Evolutionary conservation across 2,329 filamentous ascomycete genomes (phyloP).

Genomic region (Capronia coronata): DNA sequence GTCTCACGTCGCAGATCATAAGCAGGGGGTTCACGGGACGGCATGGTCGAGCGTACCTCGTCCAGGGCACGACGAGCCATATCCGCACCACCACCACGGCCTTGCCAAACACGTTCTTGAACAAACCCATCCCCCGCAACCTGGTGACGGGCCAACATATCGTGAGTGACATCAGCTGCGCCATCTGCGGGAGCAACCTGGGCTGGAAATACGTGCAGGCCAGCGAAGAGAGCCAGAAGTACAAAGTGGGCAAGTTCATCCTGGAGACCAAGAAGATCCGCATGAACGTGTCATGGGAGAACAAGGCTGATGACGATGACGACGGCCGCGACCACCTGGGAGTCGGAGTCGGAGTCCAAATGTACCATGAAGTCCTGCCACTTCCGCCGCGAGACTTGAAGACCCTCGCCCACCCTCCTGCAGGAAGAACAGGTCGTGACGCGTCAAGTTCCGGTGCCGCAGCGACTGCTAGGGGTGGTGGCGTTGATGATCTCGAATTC

Average conservation of each 20-base stretch:
- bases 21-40: constrained; percentile 60
- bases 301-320: constrained; percentile 19
- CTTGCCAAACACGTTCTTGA: constrained; percentile 55
- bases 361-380: constrained; percentile 18
- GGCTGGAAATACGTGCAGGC: constrained; percentile 62
- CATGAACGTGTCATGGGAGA: constrained; percentile 49
- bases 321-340: too few relatives aligned
- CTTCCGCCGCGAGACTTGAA: constrained; percentile 20
- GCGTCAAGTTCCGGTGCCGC: too few relatives aligned
- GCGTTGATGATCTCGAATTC: constrained; percentile 45
- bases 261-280: constrained; percentile 54
- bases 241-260: constrained; percentile 63
- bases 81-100: constrained; percentile 28
- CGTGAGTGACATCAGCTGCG: constrained; percentile 55
- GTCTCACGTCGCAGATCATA: constrained; percentile 54
- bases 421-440: too few relatives aligned
- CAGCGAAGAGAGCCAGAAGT: constrained; percentile 55
- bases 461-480: too few relatives aligned
- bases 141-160: constrained; percentile 59
- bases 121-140: constrained; percentile 52
- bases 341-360: neutral
- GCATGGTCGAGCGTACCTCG: constrained; percentile 58
- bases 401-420: too few relatives aligned
- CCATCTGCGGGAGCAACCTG: constrained; percentile 50
- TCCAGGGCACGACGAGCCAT: constrained; percentile 33